A percentile compares a stretch with the other conserved stretches of the same genome.
Evolutionary conservation across 345 rosid species (phyloP).

Genomic region (Angophora floribunda): DNA sequence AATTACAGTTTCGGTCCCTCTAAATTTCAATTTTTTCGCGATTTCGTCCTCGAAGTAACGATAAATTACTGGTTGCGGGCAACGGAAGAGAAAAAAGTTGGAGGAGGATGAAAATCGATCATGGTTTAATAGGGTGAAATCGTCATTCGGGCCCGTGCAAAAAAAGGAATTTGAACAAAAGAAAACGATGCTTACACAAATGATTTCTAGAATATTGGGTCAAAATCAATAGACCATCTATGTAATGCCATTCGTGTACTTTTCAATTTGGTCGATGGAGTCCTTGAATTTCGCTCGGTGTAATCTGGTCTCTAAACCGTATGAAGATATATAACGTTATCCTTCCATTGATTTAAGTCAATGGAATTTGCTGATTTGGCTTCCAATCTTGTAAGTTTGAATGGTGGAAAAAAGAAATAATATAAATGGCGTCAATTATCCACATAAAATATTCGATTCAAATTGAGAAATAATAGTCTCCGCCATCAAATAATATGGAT

Average conservation of each 20-base stretch:
- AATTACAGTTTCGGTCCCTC: not conserved
- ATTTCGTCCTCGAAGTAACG: not conserved
- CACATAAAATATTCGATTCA: fast-evolving
- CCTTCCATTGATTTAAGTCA: not conserved
- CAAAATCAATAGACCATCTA: no score
- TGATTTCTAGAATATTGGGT: no score
- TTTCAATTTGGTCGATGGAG: no score
- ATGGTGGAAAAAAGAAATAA: not conserved
- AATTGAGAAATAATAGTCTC: not conserved
- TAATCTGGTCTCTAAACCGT: fast-evolving
- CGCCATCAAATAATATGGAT: fast-evolving
- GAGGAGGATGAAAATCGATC: not conserved
- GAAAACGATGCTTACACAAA: not conserved
- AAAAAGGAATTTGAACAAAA: not conserved
- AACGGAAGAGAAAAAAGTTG: not conserved
- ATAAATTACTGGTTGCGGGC: not conserved
- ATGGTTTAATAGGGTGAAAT: not conserved
- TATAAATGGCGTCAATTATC: fast-evolving
- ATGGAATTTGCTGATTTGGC: not conserved
- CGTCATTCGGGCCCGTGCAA: not conserved
- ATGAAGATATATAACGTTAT: not conserved
- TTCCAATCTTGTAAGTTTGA: not conserved
- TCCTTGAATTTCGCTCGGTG: not conserved
- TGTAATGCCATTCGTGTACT: fast-evolving
- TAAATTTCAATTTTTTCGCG: not conserved